Conservation (phyloP, 495 filamentous ascomycete genomes). For the Penicillium ochrochloron region DNA sequence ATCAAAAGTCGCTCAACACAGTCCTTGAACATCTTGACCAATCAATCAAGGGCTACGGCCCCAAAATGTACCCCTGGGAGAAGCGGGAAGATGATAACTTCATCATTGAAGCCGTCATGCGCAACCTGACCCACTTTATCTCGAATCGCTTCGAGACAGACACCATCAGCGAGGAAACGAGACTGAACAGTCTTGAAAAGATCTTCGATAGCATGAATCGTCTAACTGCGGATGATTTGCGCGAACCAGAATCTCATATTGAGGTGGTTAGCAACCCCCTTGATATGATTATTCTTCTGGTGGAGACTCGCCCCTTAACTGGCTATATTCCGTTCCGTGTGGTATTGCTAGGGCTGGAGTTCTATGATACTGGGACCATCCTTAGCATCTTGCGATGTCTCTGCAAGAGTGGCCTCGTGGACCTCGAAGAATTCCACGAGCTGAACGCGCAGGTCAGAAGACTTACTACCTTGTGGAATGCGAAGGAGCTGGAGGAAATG, state of each 20-base stretch:
- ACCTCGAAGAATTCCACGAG: not conserved
- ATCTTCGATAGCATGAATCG: not conserved
- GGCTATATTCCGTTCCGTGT: not conserved
- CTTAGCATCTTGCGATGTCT: not conserved
- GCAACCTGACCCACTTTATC: not conserved
- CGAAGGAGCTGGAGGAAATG: conserved; percentile 1
- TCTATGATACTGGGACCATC: not conserved
- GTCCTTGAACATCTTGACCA: not conserved
- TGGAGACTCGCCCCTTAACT: not conserved
- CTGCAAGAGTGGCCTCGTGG: not conserved
- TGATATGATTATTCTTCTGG: not conserved
- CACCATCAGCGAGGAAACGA: not conserved
- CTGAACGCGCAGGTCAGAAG: not conserved
- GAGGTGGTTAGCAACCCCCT: not conserved
- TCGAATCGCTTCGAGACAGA: not conserved
- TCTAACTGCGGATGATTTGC: not conserved
- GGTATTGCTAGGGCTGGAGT: not conserved
- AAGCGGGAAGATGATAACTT: not conserved
- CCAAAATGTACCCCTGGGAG: too few relatives aligned
- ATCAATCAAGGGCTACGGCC: not conserved
- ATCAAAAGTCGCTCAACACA: not conserved
- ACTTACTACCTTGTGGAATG: not conserved
- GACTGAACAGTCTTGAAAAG: not conserved
- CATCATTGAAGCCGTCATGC: not conserved
- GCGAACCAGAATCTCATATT: not conserved